Percentiles rank a stretch among this genome's conserved stretches.
Evolutionary conservation across 805 yeast species (phyloP).

Genomic region (Zygosaccharomyces kombuchaensis): DNA sequence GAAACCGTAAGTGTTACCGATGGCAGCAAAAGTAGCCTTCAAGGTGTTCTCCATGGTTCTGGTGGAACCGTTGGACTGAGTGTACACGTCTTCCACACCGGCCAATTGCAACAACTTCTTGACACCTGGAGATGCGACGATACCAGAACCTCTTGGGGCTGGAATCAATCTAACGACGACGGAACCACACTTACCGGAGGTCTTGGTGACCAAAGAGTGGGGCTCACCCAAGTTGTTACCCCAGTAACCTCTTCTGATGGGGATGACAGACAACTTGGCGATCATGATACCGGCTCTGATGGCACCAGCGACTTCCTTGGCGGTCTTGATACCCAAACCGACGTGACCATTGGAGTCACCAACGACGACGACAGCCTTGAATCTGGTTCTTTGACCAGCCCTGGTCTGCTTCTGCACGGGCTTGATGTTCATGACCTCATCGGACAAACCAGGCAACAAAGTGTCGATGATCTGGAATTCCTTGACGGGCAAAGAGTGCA

Average conservation of each 20-base stretch:
- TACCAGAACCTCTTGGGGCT: conserved; percentile 99
- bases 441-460: conserved; percentile 91
- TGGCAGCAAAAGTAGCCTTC: conserved; percentile 98
- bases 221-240: conserved; percentile 99
- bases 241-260: conserved; percentile 99
- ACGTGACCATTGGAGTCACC: conserved; percentile 99
- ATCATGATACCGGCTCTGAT: conserved; percentile 99
- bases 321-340: conserved; percentile 99
- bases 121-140: conserved; percentile 99
- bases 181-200: conserved; percentile 99
- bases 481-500: conserved; percentile 99
- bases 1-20: conserved; percentile 99
- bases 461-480: conserved; percentile 98
- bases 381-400: conserved; percentile 99
- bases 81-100: conserved; percentile 99
- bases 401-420: conserved; percentile 99
- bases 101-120: conserved; percentile 98
- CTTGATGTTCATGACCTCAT: conserved; percentile 99
- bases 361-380: conserved; percentile 99
- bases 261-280: conserved; percentile 97
- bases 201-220: conserved; percentile 96
- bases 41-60: conserved; percentile 99
- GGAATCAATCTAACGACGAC: conserved; percentile 97
- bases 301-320: conserved; percentile 99
- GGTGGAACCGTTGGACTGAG: conserved; percentile 98